A percentile compares a stretch with the other conserved stretches of the same genome.
Conservation (phyloP, 2,329 filamentous ascomycete genomes). For the Tolypocladium album region DNA sequence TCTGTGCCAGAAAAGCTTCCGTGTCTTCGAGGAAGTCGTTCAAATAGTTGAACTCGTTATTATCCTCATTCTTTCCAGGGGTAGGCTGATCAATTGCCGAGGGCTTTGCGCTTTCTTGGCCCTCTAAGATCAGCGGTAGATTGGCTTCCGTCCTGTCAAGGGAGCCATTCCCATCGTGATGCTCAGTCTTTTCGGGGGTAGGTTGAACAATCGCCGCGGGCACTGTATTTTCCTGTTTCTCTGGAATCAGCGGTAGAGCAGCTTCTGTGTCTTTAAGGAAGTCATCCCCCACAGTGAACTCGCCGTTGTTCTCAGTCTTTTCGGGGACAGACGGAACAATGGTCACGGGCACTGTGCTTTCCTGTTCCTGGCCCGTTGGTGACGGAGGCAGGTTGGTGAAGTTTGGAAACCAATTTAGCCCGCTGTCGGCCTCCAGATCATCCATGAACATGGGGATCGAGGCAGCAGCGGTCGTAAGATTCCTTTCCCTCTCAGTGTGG, state of each 20-base stretch:
- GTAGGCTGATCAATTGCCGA: background rate
- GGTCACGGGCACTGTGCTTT: background rate
- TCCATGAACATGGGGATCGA: background rate
- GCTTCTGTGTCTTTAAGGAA: too few relatives aligned
- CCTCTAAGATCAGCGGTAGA: background rate
- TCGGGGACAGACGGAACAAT: background rate
- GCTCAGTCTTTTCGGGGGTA: too few relatives aligned
- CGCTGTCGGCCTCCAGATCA: background rate
- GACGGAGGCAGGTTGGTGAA: background rate
- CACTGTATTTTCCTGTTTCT: too few relatives aligned
- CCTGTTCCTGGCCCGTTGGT: background rate
- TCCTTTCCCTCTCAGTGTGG: background rate
- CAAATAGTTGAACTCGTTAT: background rate
- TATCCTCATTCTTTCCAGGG: background rate
- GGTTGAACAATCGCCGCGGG: too few relatives aligned
- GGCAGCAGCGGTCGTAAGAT: background rate
- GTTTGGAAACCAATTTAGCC: background rate
- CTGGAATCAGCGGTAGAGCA: too few relatives aligned
- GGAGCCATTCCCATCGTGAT: too few relatives aligned
- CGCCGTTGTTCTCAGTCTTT: background rate
- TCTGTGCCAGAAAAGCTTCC: background rate
- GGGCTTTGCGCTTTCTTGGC: background rate
- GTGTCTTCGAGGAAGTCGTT: background rate
- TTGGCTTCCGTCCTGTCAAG: too few relatives aligned
- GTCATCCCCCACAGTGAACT: background rate